phyloP scores from a whole-genome alignment of 805 yeast genomes.

The Cyberlindnera mycetangii region DNA sequence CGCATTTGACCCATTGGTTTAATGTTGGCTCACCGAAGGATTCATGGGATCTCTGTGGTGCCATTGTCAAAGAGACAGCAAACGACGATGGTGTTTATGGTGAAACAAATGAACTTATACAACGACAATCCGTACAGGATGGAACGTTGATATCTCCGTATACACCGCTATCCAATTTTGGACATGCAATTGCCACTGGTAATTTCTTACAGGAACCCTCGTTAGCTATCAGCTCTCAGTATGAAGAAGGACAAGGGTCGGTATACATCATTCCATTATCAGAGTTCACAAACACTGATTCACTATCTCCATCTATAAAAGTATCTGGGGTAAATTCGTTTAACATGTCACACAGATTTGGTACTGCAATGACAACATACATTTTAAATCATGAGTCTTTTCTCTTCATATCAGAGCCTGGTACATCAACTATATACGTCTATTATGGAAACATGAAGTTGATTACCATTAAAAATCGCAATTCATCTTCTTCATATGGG shows the following conservation, averaged over 20 bases:
- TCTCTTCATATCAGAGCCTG: slow-evolving; percentile 51
- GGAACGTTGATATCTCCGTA: slow-evolving; percentile 24
- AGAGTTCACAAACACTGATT: slow-evolving; percentile 23
- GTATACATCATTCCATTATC: slow-evolving; percentile 42
- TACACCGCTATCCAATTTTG: slow-evolving; percentile 39
- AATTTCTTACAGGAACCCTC: slow-evolving; percentile 37
- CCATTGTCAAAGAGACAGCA: too few relatives aligned
- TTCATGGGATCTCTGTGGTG: slow-evolving; percentile 37
- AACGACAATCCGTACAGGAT: neutral
- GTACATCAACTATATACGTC: slow-evolving; percentile 41
- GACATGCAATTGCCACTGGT: slow-evolving; percentile 42
- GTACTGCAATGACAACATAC: slow-evolving; percentile 36
- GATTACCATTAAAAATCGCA: slow-evolving; percentile 28
- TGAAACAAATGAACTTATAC: neutral
- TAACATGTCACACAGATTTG: slow-evolving; percentile 34
- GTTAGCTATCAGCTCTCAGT: slow-evolving; percentile 51
- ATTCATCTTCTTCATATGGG: slow-evolving; percentile 35
- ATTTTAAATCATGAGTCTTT: slow-evolving; percentile 31
- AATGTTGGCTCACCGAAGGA: slow-evolving; percentile 22
- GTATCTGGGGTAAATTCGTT: neutral
- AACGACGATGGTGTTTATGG: too few relatives aligned
- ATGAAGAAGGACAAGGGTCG: slow-evolving; percentile 42
- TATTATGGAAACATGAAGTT: slow-evolving; percentile 28
- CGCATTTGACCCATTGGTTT: slow-evolving; percentile 42
- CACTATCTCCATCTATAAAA: neutral